phyloP scores from a whole-genome alignment of 2,329 filamentous ascomycete species.

The Aspergillus sp. region DNA sequence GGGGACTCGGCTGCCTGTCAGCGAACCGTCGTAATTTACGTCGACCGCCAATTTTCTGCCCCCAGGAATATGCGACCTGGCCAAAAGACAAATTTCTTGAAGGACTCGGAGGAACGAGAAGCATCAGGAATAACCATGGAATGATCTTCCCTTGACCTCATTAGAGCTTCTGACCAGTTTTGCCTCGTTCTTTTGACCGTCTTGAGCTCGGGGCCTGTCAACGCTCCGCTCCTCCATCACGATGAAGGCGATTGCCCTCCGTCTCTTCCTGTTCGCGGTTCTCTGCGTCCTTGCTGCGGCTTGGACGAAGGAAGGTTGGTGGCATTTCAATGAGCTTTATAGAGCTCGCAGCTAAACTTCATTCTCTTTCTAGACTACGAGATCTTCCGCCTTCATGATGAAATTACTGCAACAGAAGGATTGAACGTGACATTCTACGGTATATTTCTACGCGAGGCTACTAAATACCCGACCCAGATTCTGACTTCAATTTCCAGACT shows the following conservation, averaged over 20 bases:
- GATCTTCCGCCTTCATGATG: conserved; percentile 94
- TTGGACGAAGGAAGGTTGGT: conserved; percentile 84
- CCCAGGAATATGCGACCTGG: background rate
- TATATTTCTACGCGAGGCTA: conserved; percentile 28
- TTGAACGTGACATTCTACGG: conserved; percentile 83
- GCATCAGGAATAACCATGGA: conserved; percentile 6
- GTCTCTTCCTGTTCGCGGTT: conserved; percentile 71
- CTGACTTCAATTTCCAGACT: conserved; percentile 56
- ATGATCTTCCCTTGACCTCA: background rate
- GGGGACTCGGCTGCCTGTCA: background rate
- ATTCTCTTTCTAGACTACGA: conserved; percentile 73
- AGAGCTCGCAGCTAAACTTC: background rate
- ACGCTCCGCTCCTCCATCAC: conserved; percentile 39
- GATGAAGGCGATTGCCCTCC: conserved; percentile 71
- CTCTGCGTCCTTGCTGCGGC: conserved; percentile 71
- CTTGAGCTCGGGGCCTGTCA: conserved; percentile 29
- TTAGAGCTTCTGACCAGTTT: background rate
- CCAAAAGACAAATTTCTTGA: conserved; percentile 6
- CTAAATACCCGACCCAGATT: conserved; percentile 10
- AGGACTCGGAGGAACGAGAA: background rate
- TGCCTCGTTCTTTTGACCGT: conserved; percentile 14
- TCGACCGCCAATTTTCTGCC: conserved; percentile 15
- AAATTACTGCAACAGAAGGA: conserved; percentile 77
- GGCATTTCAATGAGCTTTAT: conserved; percentile 27
- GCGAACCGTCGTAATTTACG: conserved; percentile 4